Conservation (phyloP, 2,329 filamentous ascomycete genomes). For the Aspergillus sp. region DNA sequence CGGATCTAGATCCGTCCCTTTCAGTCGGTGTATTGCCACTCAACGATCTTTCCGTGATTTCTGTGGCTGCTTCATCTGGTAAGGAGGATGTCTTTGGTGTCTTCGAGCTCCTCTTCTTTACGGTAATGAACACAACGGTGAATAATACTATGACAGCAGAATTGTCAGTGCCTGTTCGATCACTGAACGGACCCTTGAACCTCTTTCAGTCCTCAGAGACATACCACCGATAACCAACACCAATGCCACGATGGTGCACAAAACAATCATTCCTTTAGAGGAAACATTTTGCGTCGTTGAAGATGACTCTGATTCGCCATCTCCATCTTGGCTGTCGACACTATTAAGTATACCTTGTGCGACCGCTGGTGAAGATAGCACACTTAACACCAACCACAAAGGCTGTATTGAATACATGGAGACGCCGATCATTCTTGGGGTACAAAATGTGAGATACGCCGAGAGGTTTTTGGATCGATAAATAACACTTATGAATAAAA, state of each 20-base stretch:
- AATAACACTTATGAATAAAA: background rate
- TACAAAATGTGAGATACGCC: background rate
- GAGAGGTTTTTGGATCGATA: too few relatives aligned
- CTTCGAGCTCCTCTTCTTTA: constrained; percentile 23
- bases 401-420: constrained; percentile 7
- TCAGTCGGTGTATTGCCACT: background rate
- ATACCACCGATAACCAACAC: constrained; percentile 25
- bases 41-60: constrained; percentile 18
- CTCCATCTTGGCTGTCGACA: constrained; percentile 16
- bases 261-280: constrained; percentile 22
- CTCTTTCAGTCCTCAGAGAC: background rate
- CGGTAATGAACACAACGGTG: constrained; percentile 22
- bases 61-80: constrained; percentile 14
- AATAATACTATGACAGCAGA: constrained; percentile 16
- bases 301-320: constrained; percentile 15
- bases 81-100: constrained; percentile 23
- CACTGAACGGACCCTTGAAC: too few relatives aligned
- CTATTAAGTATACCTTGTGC: constrained; percentile 19
- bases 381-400: constrained; percentile 4
- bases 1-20: background rate
- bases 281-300: constrained; percentile 15
- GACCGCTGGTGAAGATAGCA: constrained; percentile 11
- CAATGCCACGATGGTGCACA: constrained; percentile 23
- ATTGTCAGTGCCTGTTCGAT: background rate
- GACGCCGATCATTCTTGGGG: background rate